These are phyloP conservation scores for Trichoderma arundinaceum DNA, from an alignment of 2,329 filamentous ascomycete species.

Conservation along the genomic window DNA sequence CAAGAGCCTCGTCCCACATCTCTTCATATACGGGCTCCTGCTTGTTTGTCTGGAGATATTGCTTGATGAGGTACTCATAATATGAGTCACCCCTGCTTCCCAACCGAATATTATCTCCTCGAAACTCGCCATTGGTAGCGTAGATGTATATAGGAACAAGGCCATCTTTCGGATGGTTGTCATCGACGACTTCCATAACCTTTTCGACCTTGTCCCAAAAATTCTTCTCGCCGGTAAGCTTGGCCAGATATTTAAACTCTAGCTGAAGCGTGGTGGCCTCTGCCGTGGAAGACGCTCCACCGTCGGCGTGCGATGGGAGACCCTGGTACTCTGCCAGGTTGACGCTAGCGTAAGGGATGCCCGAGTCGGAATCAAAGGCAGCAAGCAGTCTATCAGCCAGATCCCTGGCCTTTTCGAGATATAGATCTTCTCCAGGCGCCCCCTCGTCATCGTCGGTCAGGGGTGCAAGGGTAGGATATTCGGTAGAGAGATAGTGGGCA, in stretches of 20 bases:
- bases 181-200: slow-evolving; percentile 88
- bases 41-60: slow-evolving; percentile 91
- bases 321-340: slow-evolving; percentile 80
- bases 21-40: slow-evolving; percentile 85
- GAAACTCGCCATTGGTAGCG: slow-evolving; percentile 77
- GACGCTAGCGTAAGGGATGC: slow-evolving; percentile 88
- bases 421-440: slow-evolving; percentile 82
- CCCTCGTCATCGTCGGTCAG: slow-evolving; percentile 73
- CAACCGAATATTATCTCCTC: slow-evolving; percentile 83
- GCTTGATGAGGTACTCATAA: slow-evolving; percentile 98
- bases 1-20: slow-evolving; percentile 89
- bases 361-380: slow-evolving; percentile 86
- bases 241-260: slow-evolving; percentile 96
- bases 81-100: slow-evolving; percentile 96
- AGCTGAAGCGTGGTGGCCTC: slow-evolving; percentile 92
- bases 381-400: slow-evolving; percentile 84
- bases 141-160: slow-evolving; percentile 92
- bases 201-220: slow-evolving; percentile 94
- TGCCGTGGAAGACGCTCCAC: slow-evolving; percentile 88
- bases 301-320: slow-evolving; percentile 80
- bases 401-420: slow-evolving; percentile 94
- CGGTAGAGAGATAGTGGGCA: slow-evolving; percentile 90
- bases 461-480: slow-evolving; percentile 79
- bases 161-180: slow-evolving; percentile 78
- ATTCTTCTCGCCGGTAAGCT: slow-evolving; percentile 86